phyloP scores from a whole-genome alignment of 2,329 filamentous ascomycete species.

The Phyllosticta citriasiana region DNA sequence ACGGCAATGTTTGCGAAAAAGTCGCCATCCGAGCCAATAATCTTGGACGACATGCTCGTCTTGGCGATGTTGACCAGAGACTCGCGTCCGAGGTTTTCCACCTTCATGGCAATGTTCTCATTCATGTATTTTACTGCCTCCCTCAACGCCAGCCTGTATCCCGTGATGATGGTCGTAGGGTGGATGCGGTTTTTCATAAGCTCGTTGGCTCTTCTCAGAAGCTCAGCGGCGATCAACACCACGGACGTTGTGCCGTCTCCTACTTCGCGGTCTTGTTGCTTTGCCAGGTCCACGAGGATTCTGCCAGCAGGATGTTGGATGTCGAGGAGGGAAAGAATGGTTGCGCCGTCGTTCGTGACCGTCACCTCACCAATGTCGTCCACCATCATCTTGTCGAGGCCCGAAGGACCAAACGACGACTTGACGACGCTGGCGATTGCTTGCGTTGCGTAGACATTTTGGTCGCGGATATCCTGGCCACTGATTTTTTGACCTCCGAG shows the following conservation, averaged over 20 bases:
- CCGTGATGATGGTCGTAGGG: conserved; percentile 97
- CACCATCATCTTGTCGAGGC: conserved; percentile 99
- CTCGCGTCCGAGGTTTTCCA: conserved; percentile 81
- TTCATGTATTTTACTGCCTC: conserved; percentile 99
- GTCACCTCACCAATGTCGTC: conserved; percentile 99
- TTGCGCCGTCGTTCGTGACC: conserved; percentile 97
- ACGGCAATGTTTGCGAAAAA: conserved; percentile 98
- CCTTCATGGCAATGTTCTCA: conserved; percentile 94
- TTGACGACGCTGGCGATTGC: conserved; percentile 98
- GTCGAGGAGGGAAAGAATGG: conserved; percentile 87
- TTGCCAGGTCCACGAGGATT: conserved; percentile 93
- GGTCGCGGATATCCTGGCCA: conserved; percentile 89
- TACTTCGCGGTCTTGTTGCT: conserved; percentile 98
- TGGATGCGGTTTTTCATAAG: conserved; percentile 99
- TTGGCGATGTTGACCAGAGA: conserved; percentile 91
- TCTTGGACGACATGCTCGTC: conserved; percentile 99
- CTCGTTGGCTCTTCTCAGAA: conserved; percentile 88
- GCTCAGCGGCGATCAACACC: conserved; percentile 91
- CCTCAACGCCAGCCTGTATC: conserved; percentile 87
- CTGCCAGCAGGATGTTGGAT: conserved; percentile 97
- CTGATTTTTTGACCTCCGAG: conserved; percentile 96
- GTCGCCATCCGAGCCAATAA: conserved; percentile 89
- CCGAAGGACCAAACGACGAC: conserved; percentile 94
- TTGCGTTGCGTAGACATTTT: conserved; percentile 94
- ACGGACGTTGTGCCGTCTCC: conserved; percentile 97